Conservation (phyloP, 352 stramenopile species). For the Aphanomyces stellatus region DNA sequence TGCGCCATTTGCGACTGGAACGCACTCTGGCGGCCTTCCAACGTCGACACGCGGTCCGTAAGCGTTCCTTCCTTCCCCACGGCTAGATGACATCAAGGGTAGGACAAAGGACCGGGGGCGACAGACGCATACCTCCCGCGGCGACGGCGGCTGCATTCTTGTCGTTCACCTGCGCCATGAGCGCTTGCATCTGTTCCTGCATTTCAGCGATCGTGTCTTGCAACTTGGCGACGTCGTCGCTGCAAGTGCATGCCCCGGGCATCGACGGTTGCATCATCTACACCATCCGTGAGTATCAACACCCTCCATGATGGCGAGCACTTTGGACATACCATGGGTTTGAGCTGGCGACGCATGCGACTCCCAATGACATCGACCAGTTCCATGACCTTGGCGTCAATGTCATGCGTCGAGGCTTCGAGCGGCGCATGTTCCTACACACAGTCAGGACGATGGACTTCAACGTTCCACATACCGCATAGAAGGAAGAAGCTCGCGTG, state of each 20-base stretch:
- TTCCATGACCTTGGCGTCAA: constrained; percentile 16
- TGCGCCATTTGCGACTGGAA: constrained; percentile 77
- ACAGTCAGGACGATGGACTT: background rate
- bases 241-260: constrained; percentile 2
- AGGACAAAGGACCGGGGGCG: too few relatives aligned
- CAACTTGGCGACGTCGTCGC: constrained; percentile 11
- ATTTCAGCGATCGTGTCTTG: background rate
- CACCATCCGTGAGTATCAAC: background rate
- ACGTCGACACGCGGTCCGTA: constrained; percentile 62
- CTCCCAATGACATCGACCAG: constrained; percentile 16
- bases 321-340: constrained; percentile 13
- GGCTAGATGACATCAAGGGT: too few relatives aligned
- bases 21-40: constrained; percentile 63
- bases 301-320: too few relatives aligned
- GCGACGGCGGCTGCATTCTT: constrained; percentile 2
- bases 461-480: too few relatives aligned
- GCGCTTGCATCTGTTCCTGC: constrained; percentile 13
- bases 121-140: too few relatives aligned
- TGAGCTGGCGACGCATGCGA: constrained; percentile 16
- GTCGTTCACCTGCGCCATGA: background rate
- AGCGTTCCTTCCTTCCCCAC: constrained; percentile 31
- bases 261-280: background rate
- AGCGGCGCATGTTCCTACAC: background rate
- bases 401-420: background rate
- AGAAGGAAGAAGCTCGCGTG: constrained; percentile 7